phyloP scores from a whole-genome alignment of 208 protist genomes.

The Acanthamoeba castellanii region DNA sequence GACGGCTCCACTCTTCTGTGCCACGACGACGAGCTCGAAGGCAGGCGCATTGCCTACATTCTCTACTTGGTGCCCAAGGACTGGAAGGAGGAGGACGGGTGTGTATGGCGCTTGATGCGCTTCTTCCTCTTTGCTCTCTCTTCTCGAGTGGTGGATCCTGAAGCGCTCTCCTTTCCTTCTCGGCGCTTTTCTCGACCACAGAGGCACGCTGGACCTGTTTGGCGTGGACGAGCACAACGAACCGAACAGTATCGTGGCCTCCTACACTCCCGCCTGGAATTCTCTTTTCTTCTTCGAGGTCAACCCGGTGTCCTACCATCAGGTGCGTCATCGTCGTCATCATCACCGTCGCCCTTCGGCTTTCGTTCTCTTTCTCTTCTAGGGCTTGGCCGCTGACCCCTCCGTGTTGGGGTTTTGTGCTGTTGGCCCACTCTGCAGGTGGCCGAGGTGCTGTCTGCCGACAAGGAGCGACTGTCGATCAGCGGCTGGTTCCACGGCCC shows the following conservation, averaged over 20 bases:
- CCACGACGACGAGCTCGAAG: constrained; percentile 65
- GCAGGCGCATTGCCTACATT: constrained; percentile 64
- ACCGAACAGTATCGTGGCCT: constrained; percentile 23
- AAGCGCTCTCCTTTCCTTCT: background rate
- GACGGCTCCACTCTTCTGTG: constrained; percentile 50
- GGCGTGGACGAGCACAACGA: constrained; percentile 9
- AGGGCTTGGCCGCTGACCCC: background rate
- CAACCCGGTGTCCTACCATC: constrained; percentile 31
- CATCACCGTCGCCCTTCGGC: background rate
- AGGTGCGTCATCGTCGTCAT: background rate
- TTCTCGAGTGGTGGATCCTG: background rate
- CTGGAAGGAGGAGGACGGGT: constrained; percentile 37
- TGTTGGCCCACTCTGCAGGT: background rate
- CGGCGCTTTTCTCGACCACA: too few relatives aligned
- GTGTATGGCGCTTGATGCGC: background rate
- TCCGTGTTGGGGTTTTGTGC: background rate
- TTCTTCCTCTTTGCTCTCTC: too few relatives aligned
- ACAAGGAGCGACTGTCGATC: constrained; percentile 50
- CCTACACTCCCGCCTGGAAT: constrained; percentile 41
- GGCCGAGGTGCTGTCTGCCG: constrained; percentile 2
- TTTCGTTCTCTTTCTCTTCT: too few relatives aligned
- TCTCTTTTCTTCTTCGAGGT: constrained; percentile 55
- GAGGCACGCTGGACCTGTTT: constrained; percentile 61
- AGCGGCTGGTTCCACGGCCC: constrained; percentile 67
- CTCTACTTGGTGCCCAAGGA: constrained; percentile 72